Evolutionary conservation across 345 rosid species (phyloP).

Genomic region (Syzygium aromaticum): DNA sequence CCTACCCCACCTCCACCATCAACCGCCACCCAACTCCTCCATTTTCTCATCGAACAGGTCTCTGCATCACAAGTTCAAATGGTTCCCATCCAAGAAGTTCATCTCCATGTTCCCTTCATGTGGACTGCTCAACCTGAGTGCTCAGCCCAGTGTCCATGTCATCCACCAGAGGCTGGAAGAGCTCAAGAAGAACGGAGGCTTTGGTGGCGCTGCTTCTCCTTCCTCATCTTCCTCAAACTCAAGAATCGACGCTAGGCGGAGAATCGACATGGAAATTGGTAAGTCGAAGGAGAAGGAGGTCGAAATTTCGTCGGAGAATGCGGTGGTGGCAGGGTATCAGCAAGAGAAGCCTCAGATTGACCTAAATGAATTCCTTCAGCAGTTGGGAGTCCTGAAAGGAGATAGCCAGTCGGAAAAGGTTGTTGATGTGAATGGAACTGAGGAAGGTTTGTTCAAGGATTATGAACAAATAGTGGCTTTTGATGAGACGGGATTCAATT

Average conservation of each 20-base stretch:
- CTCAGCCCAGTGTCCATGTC: constrained; percentile 79
- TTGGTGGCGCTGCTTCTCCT: constrained; percentile 19
- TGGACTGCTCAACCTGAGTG: constrained; percentile 70
- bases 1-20: constrained; percentile 68
- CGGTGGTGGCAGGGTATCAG: background rate
- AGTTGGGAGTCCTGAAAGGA: constrained; percentile 61
- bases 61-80: constrained; percentile 41
- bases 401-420: constrained; percentile 14
- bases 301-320: constrained; percentile 19
- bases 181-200: constrained; percentile 43
- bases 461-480: constrained; percentile 25
- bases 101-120: constrained; percentile 85
- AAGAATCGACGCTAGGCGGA: constrained; percentile 12
- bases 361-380: constrained; percentile 88
- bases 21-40: background rate
- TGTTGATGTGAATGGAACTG: constrained; percentile 8
- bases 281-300: constrained; percentile 17
- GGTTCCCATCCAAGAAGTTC: constrained; percentile 82
- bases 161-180: constrained; percentile 89
- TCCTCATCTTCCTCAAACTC: constrained; percentile 36
- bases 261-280: constrained; percentile 2
- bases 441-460: constrained; percentile 26
- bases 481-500: constrained; percentile 43
- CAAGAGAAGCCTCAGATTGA: constrained; percentile 81
- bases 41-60: background rate